Evolutionary conservation across 805 yeast genomes (phyloP), one percentile per base, ranked within the genome.

Genomic region (Cyberlindnera lachancei): DNA sequence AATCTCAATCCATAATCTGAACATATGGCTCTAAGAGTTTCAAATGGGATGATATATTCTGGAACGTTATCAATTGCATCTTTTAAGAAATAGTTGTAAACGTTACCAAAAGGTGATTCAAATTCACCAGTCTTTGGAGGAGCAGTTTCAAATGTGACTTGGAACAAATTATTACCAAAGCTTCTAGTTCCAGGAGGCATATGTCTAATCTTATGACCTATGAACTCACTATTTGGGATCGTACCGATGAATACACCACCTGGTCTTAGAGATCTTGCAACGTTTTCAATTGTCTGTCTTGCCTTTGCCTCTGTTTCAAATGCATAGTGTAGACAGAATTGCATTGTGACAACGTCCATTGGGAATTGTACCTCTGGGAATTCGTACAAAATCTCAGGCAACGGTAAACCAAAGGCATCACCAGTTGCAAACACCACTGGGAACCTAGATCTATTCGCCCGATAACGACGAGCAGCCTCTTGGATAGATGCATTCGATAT

Each of bases 41-140:
- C 96, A 57, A 92, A 87, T 1, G 96, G 97, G 6, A 92, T 96
- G 6, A 92, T 94, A 50, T 82, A 92, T 52, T 92, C 99, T 0
- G 97, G 97, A 16, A 92, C 96, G 48, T 92, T 79, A 40, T 86
- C 96, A 30, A 92, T 90, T 0, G 99, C 98, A 60, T 92, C 98
- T 42, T 77, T 77, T 37, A 92, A 61, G 59, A 66, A 84, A 53
- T 83, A 92, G 33, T 73, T 74, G 56, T 92, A 92, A 47, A 73
- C 67, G 55, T 88, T 82, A 0, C 98, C 99, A 52, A 64, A 86
- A 0, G 92, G 83, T 1, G 78, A 71, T 8, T 74, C 61, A 50
- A 84, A 85, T 29, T 71, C 74, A 3, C 90, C 87, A 44, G 75
- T 80, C 30, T 61, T 62, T n/a, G 94, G 90, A 1, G 87, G 86